Evolutionary conservation across 2,329 filamentous ascomycete species (phyloP), one percentile per base, ranked within the genome.

Genomic region (Botryosphaeria dothidea): DNA sequence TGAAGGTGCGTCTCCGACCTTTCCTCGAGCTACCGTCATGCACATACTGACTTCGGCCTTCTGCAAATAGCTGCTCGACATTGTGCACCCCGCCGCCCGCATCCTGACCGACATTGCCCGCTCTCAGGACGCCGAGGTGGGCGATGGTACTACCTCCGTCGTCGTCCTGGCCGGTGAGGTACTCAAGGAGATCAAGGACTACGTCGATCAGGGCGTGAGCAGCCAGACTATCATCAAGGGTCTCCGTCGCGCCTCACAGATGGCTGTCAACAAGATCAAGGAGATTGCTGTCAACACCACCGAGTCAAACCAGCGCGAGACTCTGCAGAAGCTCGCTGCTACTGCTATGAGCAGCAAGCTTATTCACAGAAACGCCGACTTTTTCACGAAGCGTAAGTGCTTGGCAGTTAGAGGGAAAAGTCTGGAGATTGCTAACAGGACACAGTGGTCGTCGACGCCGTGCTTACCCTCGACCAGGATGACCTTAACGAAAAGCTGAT

Each of bases 331-430:
- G 81, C 84, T 99, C 72, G 95, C 95, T 31, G 92, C 87, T 38
- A 99, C 95, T 29, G 95, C 95, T 71, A 99, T 99, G 95, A 98
- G 93, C 79, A 97, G 93, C 86, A 99, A 99, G 85, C 85, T 99
- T 72, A 98, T 99, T 77, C 96, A 98, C 87, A 87, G 94, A 74
- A 98, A 99, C 82, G 91, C 95, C 34, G 88, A 88, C 3, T 99
- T 98, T 81, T 99, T 99, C 82, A 98, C 95, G 68, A 95, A 97
- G 85, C 97, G 92, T 96, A 83, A 70, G 88, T 77, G 43, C 29
- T n/a, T 63, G 11, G 54, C 34, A 27, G 21, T 19, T 27, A 34
- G 21, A 25, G 17, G 7, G 23, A 5, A 36, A 25, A 29, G 3
- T 9, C 23, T 27, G 3, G 23, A 15, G 25, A 17, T 21, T n/a